Evolutionary conservation across 2,329 filamentous ascomycete species (phyloP), one percentile per base, ranked within the genome.

Genomic region (Blastomyces gilchristii): DNA sequence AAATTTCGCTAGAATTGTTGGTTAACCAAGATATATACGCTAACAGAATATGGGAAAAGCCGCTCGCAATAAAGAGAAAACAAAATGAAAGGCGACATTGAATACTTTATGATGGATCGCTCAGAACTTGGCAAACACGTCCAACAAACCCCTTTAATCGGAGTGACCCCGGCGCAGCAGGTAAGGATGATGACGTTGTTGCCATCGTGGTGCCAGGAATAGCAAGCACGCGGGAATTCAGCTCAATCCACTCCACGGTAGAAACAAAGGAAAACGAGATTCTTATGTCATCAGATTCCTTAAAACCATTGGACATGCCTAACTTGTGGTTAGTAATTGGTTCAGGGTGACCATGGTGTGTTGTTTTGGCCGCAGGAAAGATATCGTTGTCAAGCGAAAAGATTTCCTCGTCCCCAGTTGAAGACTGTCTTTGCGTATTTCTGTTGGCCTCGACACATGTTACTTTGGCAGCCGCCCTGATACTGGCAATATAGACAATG

Each of bases 401-500:
- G 43, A 80, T 73, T 28, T 77, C 78, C 3, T 70, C 71, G 43
- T 78, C 76, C 0, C 68, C 69, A 3, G 71, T 70, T 2, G 73
- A 74, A 7, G 68, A 65, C 4, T 69, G 69, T 28, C 41, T 61
- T 43, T 47, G 58, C n/a, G 25, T 28, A 25, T 76, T 71, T 4
- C 73, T 73, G 4, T 71, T 71, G 16, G 76, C 68, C 28, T 73
- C 71, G 64, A 88, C 80, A 41, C 83, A 82, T 34, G 88, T 73
- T 0, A 97, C 84, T 64, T 88, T 87, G 0, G 91, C 92, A 0
- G 89, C 85, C 1, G 91, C 88, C 9, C 93, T 84, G 16, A 97
- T 87, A 71, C 91, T 97, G 22, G 90, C 91, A 50, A 92, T 85
- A 71, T 97, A 97, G 0, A 93, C 84, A 39, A 95, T 91, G 0